Conservation (phyloP, 2,329 filamentous ascomycete genomes). For the Colletotrichum sojae region DNA sequence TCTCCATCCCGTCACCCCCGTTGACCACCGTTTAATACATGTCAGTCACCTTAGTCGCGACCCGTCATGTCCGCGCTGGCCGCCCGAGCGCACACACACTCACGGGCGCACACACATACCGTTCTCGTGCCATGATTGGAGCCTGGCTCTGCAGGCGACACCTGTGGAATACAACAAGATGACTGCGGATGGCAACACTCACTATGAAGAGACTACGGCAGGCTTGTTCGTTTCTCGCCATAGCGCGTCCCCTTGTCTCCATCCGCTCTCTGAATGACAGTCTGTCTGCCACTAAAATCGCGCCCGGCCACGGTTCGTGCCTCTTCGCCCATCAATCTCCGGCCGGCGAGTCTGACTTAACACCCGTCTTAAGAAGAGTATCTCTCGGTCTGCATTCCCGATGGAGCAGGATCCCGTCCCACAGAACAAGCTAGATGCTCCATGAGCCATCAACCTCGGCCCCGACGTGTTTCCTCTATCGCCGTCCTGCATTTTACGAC, state of each 20-base stretch:
- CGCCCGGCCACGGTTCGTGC: conserved; percentile 10
- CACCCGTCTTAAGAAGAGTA: not conserved
- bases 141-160: too few species aligned
- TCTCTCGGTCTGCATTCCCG: conserved; percentile 17
- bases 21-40: conserved; percentile 18
- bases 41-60: not conserved
- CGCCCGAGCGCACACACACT: conserved; percentile 14
- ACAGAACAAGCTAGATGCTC: conserved; percentile 10
- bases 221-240: not conserved
- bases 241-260: not conserved
- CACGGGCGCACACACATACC: too few species aligned
- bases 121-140: too few species aligned
- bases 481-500: conserved; percentile 1
- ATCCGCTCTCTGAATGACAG: conserved; percentile 6
- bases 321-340: conserved; percentile 30
- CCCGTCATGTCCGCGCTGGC: conserved; percentile 22
- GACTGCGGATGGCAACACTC: not conserved
- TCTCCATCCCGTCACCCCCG: conserved; percentile 3
- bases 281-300: conserved; percentile 14
- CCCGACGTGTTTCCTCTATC: not conserved
- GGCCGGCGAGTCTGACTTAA: conserved; percentile 10
- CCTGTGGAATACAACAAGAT: too few species aligned
- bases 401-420: conserved; percentile 19
- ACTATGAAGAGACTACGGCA: not conserved
- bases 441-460: conserved; percentile 1